Conservation (phyloP, 2,329 filamentous ascomycete species). For the Eurotiales sp. region DNA sequence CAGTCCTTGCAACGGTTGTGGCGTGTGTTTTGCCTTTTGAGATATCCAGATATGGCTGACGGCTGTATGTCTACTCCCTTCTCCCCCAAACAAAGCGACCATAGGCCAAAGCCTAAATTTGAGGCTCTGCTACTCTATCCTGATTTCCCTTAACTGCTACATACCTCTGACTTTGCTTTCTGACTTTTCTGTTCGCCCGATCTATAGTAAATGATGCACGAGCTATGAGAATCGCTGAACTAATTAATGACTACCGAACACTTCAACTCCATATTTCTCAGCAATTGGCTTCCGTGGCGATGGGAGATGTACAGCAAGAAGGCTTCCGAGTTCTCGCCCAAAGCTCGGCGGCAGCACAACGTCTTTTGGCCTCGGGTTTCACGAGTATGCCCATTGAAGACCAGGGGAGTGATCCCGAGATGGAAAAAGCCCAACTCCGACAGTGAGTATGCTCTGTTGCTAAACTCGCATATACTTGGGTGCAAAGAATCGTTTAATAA, state of each 20-base stretch:
- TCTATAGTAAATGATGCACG: constrained; percentile 61
- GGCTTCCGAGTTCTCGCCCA: constrained; percentile 57
- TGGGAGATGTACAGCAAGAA: constrained; percentile 56
- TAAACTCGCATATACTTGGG: no score
- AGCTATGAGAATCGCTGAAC: constrained; percentile 59
- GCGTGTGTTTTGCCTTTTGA: constrained; percentile 5
- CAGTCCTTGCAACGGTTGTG: background rate
- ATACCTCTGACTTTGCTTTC: constrained; percentile 2
- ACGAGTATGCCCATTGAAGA: constrained; percentile 25
- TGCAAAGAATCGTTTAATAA: no score
- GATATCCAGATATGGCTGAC: constrained; percentile 47
- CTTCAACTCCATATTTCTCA: constrained; percentile 57
- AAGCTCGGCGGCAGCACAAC: constrained; percentile 53
- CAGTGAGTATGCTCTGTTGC: constrained; percentile 16
- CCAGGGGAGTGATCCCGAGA: constrained; percentile 44
- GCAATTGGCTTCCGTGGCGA: constrained; percentile 48
- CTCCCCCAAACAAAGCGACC: constrained; percentile 5
- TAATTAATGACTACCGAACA: constrained; percentile 62
- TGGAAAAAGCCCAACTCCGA: constrained; percentile 55
- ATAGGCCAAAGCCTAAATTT: background rate
- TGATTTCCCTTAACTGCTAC: background rate
- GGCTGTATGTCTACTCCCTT: constrained; percentile 46
- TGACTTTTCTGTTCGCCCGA: background rate
- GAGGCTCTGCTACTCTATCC: background rate
- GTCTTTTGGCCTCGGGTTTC: constrained; percentile 51